Percentiles rank a stretch among this genome's conserved stretches.
phyloP scores from a whole-genome alignment of 192 early-diverging fungal genomes.

The Coemansia sp. region DNA sequence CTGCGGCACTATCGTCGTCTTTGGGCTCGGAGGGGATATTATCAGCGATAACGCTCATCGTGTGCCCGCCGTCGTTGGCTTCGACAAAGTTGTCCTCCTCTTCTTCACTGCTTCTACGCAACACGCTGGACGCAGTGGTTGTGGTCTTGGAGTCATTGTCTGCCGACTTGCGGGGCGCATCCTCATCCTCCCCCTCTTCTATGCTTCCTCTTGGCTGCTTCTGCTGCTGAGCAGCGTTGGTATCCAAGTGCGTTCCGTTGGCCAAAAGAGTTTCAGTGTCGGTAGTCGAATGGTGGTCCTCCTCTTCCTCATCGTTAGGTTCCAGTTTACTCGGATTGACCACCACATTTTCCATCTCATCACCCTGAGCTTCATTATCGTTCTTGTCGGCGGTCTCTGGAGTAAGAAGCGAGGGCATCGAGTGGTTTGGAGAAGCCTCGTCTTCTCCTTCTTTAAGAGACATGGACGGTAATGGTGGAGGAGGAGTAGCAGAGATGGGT shows the following conservation, averaged over 20 bases:
- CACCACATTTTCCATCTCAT: no score
- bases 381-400: not conserved
- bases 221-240: not conserved
- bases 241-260: not conserved
- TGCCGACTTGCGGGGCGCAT: not conserved
- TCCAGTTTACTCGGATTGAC: not conserved
- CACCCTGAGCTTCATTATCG: not conserved
- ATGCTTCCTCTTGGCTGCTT: not conserved
- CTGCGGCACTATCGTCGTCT: not conserved
- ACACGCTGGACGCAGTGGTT: not conserved
- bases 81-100: slow-evolving; percentile 44
- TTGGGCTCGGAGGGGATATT: not conserved
- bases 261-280: slow-evolving; percentile 27
- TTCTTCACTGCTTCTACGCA: slow-evolving; percentile 10
- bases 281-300: slow-evolving; percentile 15
- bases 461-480: not conserved
- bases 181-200: not conserved
- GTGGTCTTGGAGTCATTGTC: slow-evolving; percentile 10
- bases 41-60: not conserved
- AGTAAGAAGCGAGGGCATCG: slow-evolving; percentile 1
- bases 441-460: not conserved
- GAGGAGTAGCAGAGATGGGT: not conserved
- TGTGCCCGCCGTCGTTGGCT: slow-evolving; percentile 23
- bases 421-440: not conserved
- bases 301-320: not conserved